phyloP scores from a whole-genome alignment of 202 grass and related monocot genomes.

The Setaria italica region DNA sequence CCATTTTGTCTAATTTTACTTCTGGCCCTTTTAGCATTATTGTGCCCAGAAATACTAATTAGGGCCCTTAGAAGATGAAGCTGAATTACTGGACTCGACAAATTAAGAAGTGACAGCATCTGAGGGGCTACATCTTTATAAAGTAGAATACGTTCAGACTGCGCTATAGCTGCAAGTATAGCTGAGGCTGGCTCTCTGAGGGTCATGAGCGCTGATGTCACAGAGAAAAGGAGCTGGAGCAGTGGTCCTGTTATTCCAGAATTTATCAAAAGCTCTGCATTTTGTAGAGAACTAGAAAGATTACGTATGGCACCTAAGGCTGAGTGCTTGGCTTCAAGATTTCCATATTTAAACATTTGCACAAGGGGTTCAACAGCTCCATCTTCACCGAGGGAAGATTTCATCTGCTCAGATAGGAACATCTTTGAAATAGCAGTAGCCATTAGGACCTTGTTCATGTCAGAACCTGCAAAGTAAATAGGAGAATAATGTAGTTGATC shows the following conservation, averaged over 20 bases:
- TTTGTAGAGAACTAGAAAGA: slow-evolving; percentile 67
- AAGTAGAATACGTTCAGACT: slow-evolving; percentile 79
- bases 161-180: slow-evolving; percentile 71
- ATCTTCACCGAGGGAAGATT: slow-evolving; percentile 77
- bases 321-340: slow-evolving; percentile 82
- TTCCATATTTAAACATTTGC: slow-evolving; percentile 81
- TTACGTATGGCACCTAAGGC: slow-evolving; percentile 77
- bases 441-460: slow-evolving; percentile 98
- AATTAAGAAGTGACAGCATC: slow-evolving; percentile 84
- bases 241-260: slow-evolving; percentile 61
- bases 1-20: slow-evolving; percentile 81
- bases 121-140: slow-evolving; percentile 76
- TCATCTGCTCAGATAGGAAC: slow-evolving; percentile 85
- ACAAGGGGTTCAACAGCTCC: slow-evolving; percentile 76
- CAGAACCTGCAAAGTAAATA: slow-evolving; percentile 69
- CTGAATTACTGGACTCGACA: slow-evolving; percentile 72
- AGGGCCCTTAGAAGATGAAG: slow-evolving; percentile 85
- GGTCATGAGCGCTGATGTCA: slow-evolving; percentile 85
- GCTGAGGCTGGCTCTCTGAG: slow-evolving; percentile 85
- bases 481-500: slow-evolving; percentile 32
- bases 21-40: slow-evolving; percentile 71
- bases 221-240: slow-evolving; percentile 87
- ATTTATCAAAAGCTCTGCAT: slow-evolving; percentile 69
- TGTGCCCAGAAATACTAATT: slow-evolving; percentile 71
- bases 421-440: slow-evolving; percentile 88